Conservation (phyloP, 305 asterid species). For the Solanum hybrid region DNA sequence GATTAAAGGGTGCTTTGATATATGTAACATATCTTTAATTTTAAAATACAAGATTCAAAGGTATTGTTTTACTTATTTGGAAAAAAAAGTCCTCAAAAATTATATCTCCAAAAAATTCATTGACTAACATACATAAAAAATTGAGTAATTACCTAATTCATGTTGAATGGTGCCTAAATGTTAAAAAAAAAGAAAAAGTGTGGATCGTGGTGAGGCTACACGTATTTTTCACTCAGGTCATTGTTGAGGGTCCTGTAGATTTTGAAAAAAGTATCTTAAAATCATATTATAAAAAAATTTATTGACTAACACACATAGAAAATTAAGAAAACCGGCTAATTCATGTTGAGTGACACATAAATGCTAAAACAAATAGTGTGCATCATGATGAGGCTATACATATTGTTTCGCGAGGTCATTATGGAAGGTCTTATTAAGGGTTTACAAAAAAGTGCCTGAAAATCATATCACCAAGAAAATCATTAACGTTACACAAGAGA, state of each 20-base stretch:
- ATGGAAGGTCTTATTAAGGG: fast-evolving
- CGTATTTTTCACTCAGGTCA: neutral
- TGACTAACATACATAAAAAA: neutral
- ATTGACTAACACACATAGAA: neutral
- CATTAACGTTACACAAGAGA: neutral
- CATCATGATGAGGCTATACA: neutral
- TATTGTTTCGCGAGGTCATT: neutral
- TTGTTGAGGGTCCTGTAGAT: neutral
- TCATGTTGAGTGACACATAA: neutral
- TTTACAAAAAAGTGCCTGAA: neutral
- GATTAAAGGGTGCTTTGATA: neutral
- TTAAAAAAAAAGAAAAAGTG: neutral
- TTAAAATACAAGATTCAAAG: neutral
- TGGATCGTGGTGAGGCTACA: neutral
- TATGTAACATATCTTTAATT: neutral
- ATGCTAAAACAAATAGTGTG: neutral
- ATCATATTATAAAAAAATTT: fast-evolving
- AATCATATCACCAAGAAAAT: neutral
- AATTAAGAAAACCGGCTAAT: neutral
- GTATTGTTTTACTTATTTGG: neutral
- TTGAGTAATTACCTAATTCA: no score
- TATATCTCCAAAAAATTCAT: neutral
- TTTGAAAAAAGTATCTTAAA: no score
- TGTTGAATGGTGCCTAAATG: neutral
- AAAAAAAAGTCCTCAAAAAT: neutral